A percentile compares a stretch with the other conserved stretches of the same genome.
Conservation (phyloP, 148 eudicot species). For the Rhododendron williamsianum region DNA sequence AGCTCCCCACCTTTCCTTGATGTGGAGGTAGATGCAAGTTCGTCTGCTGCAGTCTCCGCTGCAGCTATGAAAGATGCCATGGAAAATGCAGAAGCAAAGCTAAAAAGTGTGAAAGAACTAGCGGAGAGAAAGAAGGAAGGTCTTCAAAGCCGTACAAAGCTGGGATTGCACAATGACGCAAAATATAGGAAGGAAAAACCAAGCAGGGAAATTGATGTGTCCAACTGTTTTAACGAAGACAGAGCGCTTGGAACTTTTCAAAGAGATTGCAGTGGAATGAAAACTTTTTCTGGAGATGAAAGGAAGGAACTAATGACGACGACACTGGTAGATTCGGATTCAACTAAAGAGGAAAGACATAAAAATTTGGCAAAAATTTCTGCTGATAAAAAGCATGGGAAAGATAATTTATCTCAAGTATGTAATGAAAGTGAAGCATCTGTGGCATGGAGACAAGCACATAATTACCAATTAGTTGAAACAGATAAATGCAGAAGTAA, state of each 20-base stretch:
- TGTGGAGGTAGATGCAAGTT: conserved; percentile 58
- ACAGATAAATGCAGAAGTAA: conserved; percentile 19
- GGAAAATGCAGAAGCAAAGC: conserved; percentile 61
- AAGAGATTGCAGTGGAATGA: conserved; percentile 21
- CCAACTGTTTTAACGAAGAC: conserved; percentile 23
- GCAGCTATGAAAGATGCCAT: conserved; percentile 67
- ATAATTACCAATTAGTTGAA: conserved; percentile 61
- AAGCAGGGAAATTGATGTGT: conserved; percentile 12
- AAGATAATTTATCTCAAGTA: conserved; percentile 28
- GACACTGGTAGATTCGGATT: conserved; percentile 24
- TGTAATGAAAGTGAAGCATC: conserved; percentile 31
- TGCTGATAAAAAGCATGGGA: conserved; percentile 21
- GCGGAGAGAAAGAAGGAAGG: conserved; percentile 50
- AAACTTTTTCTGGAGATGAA: conserved; percentile 24
- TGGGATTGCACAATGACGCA: conserved; percentile 25
- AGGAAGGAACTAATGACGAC: conserved; percentile 21
- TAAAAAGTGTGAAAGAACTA: conserved; percentile 49
- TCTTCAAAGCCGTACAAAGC: conserved; percentile 22
- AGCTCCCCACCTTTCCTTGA: conserved; percentile 56
- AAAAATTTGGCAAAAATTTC: conserved; percentile 18
- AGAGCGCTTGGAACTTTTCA: conserved; percentile 23
- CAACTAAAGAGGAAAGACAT: conserved; percentile 19
- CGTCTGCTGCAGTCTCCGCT: conserved; percentile 42
- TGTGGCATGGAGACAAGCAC: conserved; percentile 64
- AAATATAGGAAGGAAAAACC: conserved; percentile 19